Conservation (phyloP, 192 early-diverging fungal species). For the Coemansia sp. region DNA sequence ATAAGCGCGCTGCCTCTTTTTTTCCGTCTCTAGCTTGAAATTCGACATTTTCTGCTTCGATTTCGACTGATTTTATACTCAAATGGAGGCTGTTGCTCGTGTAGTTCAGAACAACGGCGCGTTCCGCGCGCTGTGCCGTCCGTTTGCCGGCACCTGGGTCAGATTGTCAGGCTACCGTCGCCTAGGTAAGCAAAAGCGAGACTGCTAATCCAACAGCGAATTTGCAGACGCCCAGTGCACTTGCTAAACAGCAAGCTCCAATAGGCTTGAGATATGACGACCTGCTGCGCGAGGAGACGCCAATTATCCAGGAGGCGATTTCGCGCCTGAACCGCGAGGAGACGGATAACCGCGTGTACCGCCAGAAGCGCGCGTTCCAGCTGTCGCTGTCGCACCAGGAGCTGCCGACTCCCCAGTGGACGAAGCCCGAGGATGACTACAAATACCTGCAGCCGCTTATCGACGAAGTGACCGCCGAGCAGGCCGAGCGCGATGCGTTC, state of each 20-base stretch:
- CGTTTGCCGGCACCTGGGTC: constrained; percentile 62
- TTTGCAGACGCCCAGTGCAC: too few relatives aligned
- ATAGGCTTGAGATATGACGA: constrained; percentile 89
- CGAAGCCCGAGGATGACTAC: constrained; percentile 74
- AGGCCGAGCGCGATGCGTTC: constrained; percentile 70
- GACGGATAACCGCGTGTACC: constrained; percentile 69
- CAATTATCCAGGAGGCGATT: constrained; percentile 76
- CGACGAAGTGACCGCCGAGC: constrained; percentile 75
- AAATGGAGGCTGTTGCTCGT: constrained; percentile 36
- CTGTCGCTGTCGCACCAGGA: constrained; percentile 66
- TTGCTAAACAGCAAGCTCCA: too few relatives aligned
- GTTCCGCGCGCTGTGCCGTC: constrained; percentile 45
- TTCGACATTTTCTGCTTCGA: neutral
- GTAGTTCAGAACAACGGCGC: constrained; percentile 31
- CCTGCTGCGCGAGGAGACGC: constrained; percentile 79
- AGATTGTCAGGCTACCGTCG: constrained; percentile 67
- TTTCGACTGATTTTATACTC: too few relatives aligned
- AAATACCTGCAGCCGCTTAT: constrained; percentile 81
- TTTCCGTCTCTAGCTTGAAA: neutral
- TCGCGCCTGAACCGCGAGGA: constrained; percentile 69
- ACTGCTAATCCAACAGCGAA: neutral
- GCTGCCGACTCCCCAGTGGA: constrained; percentile 67
- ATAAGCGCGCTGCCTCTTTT: too few relatives aligned
- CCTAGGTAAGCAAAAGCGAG: constrained; percentile 61
- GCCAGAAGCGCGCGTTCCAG: constrained; percentile 75